Evolutionary conservation across 805 yeast genomes (phyloP).

Genomic region (Myxozyma monticola): DNA sequence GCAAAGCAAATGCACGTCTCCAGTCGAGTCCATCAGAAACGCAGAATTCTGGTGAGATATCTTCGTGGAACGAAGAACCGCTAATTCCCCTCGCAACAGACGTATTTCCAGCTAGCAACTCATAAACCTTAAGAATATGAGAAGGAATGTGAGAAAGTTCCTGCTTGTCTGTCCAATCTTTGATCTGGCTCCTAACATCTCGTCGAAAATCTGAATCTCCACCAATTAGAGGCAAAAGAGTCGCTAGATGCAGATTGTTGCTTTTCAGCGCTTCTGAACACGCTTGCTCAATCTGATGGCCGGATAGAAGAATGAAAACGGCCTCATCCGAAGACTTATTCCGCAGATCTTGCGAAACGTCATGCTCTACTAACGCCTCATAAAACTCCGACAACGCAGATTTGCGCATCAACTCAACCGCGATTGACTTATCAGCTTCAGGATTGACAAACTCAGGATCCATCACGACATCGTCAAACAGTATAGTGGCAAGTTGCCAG

Average conservation of each 20-base stretch:
- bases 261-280: constrained; percentile 58
- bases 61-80: constrained; percentile 20
- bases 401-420: constrained; percentile 41
- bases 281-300: constrained; percentile 64
- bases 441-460: constrained; percentile 8
- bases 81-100: constrained; percentile 36
- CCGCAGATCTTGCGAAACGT: constrained; percentile 40
- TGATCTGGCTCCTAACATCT: constrained; percentile 62
- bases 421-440: constrained; percentile 12
- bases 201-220: constrained; percentile 62
- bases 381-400: constrained; percentile 59
- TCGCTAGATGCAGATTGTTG: constrained; percentile 68
- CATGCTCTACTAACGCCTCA: constrained; percentile 44
- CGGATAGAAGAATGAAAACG: constrained; percentile 34
- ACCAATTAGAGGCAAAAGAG: constrained; percentile 66
- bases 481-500: constrained; percentile 61
- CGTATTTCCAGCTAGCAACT: constrained; percentile 52
- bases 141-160: constrained; percentile 51
- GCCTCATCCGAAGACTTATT: constrained; percentile 40
- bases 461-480: constrained; percentile 52
- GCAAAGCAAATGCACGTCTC: constrained; percentile 60
- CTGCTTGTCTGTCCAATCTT: constrained; percentile 58
- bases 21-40: constrained; percentile 55
- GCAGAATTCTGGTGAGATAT: constrained; percentile 25
- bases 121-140: constrained; percentile 59